phyloP scores from a whole-genome alignment of 2,329 filamentous ascomycete species.

The Aotearoamyces nothofagi region DNA sequence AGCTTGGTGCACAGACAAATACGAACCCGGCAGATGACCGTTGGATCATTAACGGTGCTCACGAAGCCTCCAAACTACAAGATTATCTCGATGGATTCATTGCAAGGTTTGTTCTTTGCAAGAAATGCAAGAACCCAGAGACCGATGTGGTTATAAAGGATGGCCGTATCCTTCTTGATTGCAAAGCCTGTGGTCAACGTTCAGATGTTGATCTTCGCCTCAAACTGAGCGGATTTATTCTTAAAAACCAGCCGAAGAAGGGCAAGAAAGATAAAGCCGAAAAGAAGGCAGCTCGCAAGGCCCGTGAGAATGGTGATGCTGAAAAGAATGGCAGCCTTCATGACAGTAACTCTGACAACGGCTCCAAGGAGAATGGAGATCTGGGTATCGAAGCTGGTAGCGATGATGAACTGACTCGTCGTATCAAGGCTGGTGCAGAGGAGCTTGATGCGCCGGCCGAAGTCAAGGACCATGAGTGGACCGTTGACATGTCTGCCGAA shows the following conservation, averaged over 20 bases:
- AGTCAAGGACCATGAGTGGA: conserved; percentile 81
- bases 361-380: conserved; percentile 33
- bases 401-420: conserved; percentile 81
- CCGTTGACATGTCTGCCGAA: conserved; percentile 89
- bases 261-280: conserved; percentile 96
- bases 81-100: conserved; percentile 98
- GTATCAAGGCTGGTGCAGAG: conserved; percentile 50
- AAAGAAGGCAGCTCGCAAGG: conserved; percentile 80
- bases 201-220: conserved; percentile 82
- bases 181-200: conserved; percentile 95
- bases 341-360: conserved; percentile 49
- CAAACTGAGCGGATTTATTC: conserved; percentile 93
- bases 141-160: conserved; percentile 94
- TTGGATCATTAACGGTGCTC: conserved; percentile 99
- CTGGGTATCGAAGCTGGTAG: conserved; percentile 54
- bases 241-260: conserved; percentile 88
- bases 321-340: conserved; percentile 41
- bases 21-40: conserved; percentile 93
- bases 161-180: conserved; percentile 81
- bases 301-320: conserved; percentile 48
- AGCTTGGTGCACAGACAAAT: conserved; percentile 97
- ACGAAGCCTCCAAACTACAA: conserved; percentile 89
- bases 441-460: conserved; percentile 55
- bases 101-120: conserved; percentile 96
- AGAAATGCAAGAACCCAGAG: conserved; percentile 99